phyloP scores from a whole-genome alignment of 2,329 filamentous ascomycete species.

The Aspergillus piperis region DNA sequence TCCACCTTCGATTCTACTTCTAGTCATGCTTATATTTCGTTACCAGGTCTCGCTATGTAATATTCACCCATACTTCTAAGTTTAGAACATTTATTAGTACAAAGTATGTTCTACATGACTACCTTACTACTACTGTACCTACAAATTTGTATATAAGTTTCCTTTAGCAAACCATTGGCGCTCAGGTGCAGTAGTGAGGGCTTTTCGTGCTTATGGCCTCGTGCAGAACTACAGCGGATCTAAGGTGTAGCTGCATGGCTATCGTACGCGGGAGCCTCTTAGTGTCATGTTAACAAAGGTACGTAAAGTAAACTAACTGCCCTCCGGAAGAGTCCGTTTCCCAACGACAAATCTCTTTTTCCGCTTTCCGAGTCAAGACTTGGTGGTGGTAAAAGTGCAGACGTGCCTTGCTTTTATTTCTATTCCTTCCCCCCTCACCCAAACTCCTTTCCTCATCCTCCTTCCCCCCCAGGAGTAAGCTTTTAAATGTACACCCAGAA shows the following conservation, averaged over 20 bases:
- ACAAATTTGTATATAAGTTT: too few relatives aligned
- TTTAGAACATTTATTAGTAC: too few relatives aligned
- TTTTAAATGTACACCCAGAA: too few relatives aligned
- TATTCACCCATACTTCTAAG: too few relatives aligned
- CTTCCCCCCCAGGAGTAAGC: too few relatives aligned
- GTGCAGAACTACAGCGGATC: conserved; percentile 8
- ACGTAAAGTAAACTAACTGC: neutral
- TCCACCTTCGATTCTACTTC: too few relatives aligned
- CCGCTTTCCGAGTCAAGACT: neutral
- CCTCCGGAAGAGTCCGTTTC: neutral
- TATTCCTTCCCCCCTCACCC: too few relatives aligned
- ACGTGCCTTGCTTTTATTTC: neutral
- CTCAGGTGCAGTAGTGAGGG: conserved; percentile 19
- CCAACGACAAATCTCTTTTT: neutral
- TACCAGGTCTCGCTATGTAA: too few relatives aligned
- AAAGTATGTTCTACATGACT: too few relatives aligned
- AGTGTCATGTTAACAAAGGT: neutral
- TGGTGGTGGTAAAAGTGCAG: too few relatives aligned
- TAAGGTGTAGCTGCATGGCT: neutral
- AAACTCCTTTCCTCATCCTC: neutral
- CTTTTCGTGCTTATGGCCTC: neutral
- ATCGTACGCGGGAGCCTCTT: neutral
- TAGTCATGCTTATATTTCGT: too few relatives aligned
- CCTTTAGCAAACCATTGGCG: neutral
- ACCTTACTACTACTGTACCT: too few relatives aligned